Evolutionary conservation across 2,329 filamentous ascomycete species (phyloP).

Genomic region (Claviceps purpurea): DNA sequence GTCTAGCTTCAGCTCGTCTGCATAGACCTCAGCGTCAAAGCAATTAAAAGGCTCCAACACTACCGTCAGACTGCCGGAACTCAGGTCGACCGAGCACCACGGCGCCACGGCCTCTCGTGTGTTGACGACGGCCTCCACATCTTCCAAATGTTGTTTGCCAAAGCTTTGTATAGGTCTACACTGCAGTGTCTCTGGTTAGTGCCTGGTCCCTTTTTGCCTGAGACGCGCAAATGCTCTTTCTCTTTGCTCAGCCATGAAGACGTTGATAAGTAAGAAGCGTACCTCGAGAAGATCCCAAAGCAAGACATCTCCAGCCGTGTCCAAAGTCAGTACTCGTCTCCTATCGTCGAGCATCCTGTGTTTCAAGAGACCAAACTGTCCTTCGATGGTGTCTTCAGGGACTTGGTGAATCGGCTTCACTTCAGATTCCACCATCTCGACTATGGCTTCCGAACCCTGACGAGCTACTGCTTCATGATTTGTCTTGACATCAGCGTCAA

Average conservation of each 20-base stretch:
- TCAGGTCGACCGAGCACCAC: slow-evolving; percentile 91
- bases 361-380: slow-evolving; percentile 90
- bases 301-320: slow-evolving; percentile 88
- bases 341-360: slow-evolving; percentile 85
- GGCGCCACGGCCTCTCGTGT: slow-evolving; percentile 81
- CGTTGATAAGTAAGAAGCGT: slow-evolving; percentile 12
- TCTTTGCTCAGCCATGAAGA: not conserved
- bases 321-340: slow-evolving; percentile 75
- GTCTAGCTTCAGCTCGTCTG: slow-evolving; percentile 67
- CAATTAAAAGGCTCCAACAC: slow-evolving; percentile 89
- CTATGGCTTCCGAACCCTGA: slow-evolving; percentile 18
- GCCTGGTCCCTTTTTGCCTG: not conserved
- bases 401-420: slow-evolving; percentile 51
- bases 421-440: slow-evolving; percentile 17
- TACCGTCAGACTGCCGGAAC: slow-evolving; percentile 82
- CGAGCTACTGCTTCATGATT: slow-evolving; percentile 30
- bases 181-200: slow-evolving; percentile 26
- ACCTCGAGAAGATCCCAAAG: slow-evolving; percentile 89
- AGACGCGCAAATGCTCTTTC: not conserved
- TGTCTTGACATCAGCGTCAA: slow-evolving; percentile 43
- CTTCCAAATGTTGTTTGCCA: slow-evolving; percentile 85
- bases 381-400: slow-evolving; percentile 76
- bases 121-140: slow-evolving; percentile 77
- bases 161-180: slow-evolving; percentile 84
- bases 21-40: slow-evolving; percentile 95